Base-by-base conservation (phyloP, 208 protist species). In the Acanthamoeba lenticulata region DNA sequence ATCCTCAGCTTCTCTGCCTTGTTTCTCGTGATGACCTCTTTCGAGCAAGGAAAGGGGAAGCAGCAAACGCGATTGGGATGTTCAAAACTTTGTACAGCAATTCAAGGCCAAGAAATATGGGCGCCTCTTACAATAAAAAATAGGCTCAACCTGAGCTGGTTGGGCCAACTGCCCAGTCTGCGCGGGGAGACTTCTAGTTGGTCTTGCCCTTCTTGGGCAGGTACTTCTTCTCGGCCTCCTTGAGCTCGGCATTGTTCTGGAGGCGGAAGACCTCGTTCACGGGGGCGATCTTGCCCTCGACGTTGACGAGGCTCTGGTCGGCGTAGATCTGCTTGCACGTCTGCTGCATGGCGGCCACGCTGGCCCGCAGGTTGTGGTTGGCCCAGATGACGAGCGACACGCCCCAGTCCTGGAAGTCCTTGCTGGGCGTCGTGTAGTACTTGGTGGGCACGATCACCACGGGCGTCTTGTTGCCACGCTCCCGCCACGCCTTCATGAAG, bases 371-470 rank as follows among this genome's bases (percentile, higher is more conserved):
- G 93, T 98, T 97, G 94, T 97, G 96, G 88, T 98, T 98, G 57
- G 97, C 97, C 97, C 97, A 98, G 57, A 98, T 98, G 74, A 98
- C 94, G 55, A 90, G 94, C 83, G 94, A 97, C 67, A 98, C 95
- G 27, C 97, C 97, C 44, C 96, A 79, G 38, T 97, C 90, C 45
- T 95, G 93, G 94, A 97, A 97, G 62, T 97, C 85, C 27, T 95
- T 36, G 42, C 95, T 95, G 44, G 97, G 97, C 38, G 96, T 96
- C 29, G 90, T 96, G 94, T 96, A 95, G 91, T 98, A 98, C 52
- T 97, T 98, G 52, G 97, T 98, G 49, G 97, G 97, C 49, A 98
- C 97, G 92, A 98, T 97, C n/a, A 98, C 95, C 29, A 98, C 97
- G 21, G 97, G 97, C 2, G 57, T 90, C 69, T 90, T 86, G 36